Conservation (phyloP, 257 asterid species). For the Solanum clarkiae region DNA sequence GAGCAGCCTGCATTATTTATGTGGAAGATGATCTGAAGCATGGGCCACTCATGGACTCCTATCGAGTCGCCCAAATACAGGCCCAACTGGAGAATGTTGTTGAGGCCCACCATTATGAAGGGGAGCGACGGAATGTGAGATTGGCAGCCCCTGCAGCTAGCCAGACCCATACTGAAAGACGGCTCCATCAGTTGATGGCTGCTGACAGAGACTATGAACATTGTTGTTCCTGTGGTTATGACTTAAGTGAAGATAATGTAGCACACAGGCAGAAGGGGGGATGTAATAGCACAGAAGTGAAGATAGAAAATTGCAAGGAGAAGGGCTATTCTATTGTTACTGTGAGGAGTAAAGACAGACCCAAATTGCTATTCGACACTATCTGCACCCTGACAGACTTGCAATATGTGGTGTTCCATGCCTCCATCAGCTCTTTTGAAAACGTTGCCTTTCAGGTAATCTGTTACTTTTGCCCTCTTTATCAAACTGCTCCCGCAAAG, state of each 20-base stretch:
- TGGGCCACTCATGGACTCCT: constrained; percentile 33
- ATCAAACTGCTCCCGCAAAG: not conserved
- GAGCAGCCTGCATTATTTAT: constrained; percentile 61
- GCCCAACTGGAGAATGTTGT: constrained; percentile 65
- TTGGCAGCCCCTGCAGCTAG: constrained; percentile 33
- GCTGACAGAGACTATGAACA: constrained; percentile 62
- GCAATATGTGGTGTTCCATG: constrained; percentile 62
- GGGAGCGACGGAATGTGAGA: constrained; percentile 51
- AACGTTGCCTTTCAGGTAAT: constrained; percentile 69
- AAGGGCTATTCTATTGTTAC: constrained; percentile 49
- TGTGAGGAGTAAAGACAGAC: constrained; percentile 56
- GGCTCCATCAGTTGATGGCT: constrained; percentile 91
- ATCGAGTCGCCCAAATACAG: constrained; percentile 48
- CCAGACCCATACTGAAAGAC: constrained; percentile 71
- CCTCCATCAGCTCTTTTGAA: constrained; percentile 59
- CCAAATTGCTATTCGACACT: constrained; percentile 70
- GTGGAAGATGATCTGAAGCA: constrained; percentile 32
- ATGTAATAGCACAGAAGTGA: constrained; percentile 48
- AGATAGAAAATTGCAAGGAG: constrained; percentile 39
- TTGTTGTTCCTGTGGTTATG: constrained; percentile 44
- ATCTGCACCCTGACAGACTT: constrained; percentile 66
- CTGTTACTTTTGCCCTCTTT: not conserved
- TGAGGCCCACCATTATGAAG: constrained; percentile 58
- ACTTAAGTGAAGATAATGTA: constrained; percentile 22
- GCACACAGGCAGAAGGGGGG: constrained; percentile 13